phyloP scores from a whole-genome alignment of 2,329 filamentous ascomycete genomes.

The Pseudogymnoascus sp. region DNA sequence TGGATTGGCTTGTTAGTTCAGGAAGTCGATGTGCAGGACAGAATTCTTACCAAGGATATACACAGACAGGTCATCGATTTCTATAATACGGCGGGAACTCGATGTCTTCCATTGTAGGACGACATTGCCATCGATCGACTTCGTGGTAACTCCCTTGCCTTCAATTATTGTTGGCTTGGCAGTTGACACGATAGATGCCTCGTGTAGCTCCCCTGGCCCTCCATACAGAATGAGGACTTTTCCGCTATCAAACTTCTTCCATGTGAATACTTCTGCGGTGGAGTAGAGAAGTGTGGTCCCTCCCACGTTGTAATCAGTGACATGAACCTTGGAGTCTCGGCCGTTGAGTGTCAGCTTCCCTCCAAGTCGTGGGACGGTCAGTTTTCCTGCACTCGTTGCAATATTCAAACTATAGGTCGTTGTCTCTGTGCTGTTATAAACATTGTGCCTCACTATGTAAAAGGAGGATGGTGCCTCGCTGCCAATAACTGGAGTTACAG shows the following conservation, averaged over 20 bases:
- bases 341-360: conserved; percentile 47
- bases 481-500: conserved; percentile 50
- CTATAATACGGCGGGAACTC: conserved; percentile 38
- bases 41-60: conserved; percentile 22
- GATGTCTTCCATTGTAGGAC: conserved; percentile 45
- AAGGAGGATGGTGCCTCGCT: conserved; percentile 45
- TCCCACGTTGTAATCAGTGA: conserved; percentile 55
- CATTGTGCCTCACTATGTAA: conserved; percentile 56
- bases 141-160: conserved; percentile 20
- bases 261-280: conserved; percentile 58
- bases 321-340: conserved; percentile 56
- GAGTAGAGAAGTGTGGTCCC: conserved; percentile 51
- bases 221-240: conserved; percentile 55
- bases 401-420: conserved; percentile 55
- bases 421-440: conserved; percentile 47
- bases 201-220: conserved; percentile 49
- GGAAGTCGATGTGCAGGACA: conserved; percentile 30
- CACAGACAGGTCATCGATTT: conserved; percentile 29
- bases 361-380: conserved; percentile 50
- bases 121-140: conserved; percentile 33
- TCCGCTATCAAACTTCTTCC: conserved; percentile 49
- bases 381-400: conserved; percentile 43
- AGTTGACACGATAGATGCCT: conserved; percentile 34
- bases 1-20: conserved; percentile 23
- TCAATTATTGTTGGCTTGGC: conserved; percentile 26